Conservation (phyloP, 2,329 filamentous ascomycete species). For the Colletotrichum sp. region DNA sequence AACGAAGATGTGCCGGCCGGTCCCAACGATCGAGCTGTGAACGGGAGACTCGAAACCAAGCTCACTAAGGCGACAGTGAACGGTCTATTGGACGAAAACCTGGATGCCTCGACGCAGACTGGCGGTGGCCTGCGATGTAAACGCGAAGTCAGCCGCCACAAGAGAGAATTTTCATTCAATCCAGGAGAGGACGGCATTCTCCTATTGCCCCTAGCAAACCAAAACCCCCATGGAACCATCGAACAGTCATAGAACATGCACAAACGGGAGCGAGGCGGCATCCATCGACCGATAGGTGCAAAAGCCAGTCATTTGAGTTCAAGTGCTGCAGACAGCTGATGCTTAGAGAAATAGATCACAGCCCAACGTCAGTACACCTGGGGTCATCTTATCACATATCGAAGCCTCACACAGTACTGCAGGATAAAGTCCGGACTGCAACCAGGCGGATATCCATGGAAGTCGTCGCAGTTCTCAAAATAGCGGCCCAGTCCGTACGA, state of each 20-base stretch:
- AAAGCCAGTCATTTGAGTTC: background rate
- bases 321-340: background rate
- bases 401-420: background rate
- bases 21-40: background rate
- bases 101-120: background rate
- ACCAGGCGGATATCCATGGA: background rate
- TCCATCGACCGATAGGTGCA: background rate
- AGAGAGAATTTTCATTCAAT: conserved; percentile 32
- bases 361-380: background rate
- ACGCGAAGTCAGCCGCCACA: conserved; percentile 7
- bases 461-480: background rate
- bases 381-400: background rate
- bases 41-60: background rate
- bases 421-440: background rate
- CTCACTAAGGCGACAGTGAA: background rate
- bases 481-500: background rate
- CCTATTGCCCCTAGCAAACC: background rate
- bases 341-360: background rate
- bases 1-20: background rate
- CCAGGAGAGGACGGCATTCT: conserved; percentile 28
- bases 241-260: background rate
- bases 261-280: background rate
- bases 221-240: background rate
- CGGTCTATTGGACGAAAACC: background rate
- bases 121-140: too few species aligned